These are phyloP conservation scores for Sporothrix humicola DNA, from an alignment of 2,329 filamentous ascomycete species.

Conservation along the genomic window DNA sequence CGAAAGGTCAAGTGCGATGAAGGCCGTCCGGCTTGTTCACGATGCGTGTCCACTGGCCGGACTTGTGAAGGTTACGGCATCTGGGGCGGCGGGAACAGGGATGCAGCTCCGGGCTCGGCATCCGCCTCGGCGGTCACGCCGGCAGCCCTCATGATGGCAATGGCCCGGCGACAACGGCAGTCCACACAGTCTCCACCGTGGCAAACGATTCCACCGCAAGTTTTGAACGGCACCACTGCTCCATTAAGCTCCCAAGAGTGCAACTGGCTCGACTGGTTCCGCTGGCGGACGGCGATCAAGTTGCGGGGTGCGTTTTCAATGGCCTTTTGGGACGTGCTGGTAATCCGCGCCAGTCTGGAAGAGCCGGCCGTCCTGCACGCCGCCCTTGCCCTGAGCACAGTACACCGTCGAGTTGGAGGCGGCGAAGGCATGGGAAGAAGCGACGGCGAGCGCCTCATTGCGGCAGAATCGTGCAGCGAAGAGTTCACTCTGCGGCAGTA, in stretches of 20 bases:
- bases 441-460: neutral
- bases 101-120: neutral
- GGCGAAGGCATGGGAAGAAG: neutral
- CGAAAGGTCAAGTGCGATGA: constrained; percentile 28
- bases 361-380: constrained; percentile 21
- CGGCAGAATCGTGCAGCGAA: neutral
- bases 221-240: neutral
- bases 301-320: neutral
- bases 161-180: neutral
- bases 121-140: neutral
- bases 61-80: constrained; percentile 22
- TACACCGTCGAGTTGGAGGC: neutral
- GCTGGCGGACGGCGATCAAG: constrained; percentile 23
- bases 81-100: constrained; percentile 20
- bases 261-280: constrained; percentile 24
- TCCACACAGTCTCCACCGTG: neutral
- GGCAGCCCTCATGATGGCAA: constrained; percentile 7
- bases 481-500: constrained; percentile 27
- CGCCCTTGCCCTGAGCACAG: constrained; percentile 12
- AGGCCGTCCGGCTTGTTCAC: constrained; percentile 13
- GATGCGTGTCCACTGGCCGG: constrained; percentile 7
- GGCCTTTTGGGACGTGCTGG: constrained; percentile 27
- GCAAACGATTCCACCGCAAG: neutral
- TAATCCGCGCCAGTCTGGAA: constrained; percentile 20
- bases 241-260: constrained; percentile 20